Evolutionary conservation across 2,329 filamentous ascomycete genomes (phyloP).

Genomic region (Beauveria australis): DNA sequence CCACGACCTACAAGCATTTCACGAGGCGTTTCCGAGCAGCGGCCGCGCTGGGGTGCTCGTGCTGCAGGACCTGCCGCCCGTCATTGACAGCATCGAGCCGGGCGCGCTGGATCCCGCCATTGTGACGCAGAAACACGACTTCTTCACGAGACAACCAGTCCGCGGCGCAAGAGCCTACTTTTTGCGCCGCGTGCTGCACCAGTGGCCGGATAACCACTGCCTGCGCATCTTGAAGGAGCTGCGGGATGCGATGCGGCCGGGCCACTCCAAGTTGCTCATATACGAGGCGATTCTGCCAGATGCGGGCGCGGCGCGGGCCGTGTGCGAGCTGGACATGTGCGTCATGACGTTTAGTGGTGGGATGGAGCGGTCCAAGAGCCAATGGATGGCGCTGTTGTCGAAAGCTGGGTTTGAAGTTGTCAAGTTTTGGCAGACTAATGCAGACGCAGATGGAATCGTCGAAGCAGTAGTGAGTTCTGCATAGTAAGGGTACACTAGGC

Average conservation of each 20-base stretch:
- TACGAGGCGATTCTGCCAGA: conserved; percentile 20
- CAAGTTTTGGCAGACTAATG: neutral
- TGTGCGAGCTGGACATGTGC: conserved; percentile 16
- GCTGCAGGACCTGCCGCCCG: conserved; percentile 21
- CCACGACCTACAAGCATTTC: conserved; percentile 22
- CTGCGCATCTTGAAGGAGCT: conserved; percentile 14
- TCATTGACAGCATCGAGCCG: conserved; percentile 16
- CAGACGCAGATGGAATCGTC: neutral
- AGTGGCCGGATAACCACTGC: conserved; percentile 18
- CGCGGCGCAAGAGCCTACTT: conserved; percentile 21
- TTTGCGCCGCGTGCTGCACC: conserved; percentile 19
- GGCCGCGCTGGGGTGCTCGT: conserved; percentile 15
- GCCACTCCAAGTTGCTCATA: conserved; percentile 23
- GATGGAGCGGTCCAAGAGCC: conserved; percentile 14
- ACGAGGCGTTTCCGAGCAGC: conserved; percentile 15
- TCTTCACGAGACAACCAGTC: conserved; percentile 24
- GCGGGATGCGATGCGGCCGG: conserved; percentile 16
- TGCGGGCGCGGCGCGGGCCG: conserved; percentile 7
- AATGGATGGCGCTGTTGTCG: conserved; percentile 15
- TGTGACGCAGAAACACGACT: conserved; percentile 26
- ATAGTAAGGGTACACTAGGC: neutral
- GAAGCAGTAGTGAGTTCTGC: neutral
- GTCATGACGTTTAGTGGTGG: conserved; percentile 16
- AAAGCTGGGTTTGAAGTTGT: conserved; percentile 13
- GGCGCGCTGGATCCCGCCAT: conserved; percentile 16